Percentiles rank a stretch among this genome's conserved stretches.
phyloP scores from a whole-genome alignment of 148 eudicot species.

The Diospyros lotus region DNA sequence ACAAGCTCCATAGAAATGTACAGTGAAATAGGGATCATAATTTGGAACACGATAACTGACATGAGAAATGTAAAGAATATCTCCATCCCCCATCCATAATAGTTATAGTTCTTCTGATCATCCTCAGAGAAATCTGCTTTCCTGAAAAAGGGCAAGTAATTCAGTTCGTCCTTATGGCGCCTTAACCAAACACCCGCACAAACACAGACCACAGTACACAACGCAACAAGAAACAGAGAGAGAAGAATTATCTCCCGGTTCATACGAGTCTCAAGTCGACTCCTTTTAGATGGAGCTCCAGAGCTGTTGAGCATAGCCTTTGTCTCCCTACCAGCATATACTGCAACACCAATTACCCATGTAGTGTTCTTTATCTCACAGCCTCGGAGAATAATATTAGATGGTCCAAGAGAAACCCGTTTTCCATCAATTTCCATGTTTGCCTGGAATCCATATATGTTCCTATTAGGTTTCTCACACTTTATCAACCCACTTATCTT shows the following conservation, averaged over 20 bases:
- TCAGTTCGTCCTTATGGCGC: slow-evolving; percentile 62
- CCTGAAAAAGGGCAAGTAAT: slow-evolving; percentile 65
- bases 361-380: slow-evolving; percentile 92
- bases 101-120: slow-evolving; percentile 45
- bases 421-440: slow-evolving; percentile 90
- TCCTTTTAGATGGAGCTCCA: slow-evolving; percentile 97
- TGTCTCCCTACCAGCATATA: slow-evolving; percentile 90
- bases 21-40: slow-evolving; percentile 93
- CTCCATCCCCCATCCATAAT: slow-evolving; percentile 84
- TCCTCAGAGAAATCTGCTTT: slow-evolving; percentile 55
- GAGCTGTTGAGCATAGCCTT: slow-evolving; percentile 98
- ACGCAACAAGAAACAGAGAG: slow-evolving; percentile 64
- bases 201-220: slow-evolving; percentile 70
- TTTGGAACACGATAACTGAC: slow-evolving; percentile 94
- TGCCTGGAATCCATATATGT: slow-evolving; percentile 90
- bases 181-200: slow-evolving; percentile 79
- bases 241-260: slow-evolving; percentile 78
- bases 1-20: slow-evolving; percentile 99
- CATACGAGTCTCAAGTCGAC: slow-evolving; percentile 90
- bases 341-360: slow-evolving; percentile 91
- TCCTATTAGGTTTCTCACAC: slow-evolving; percentile 95
- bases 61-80: slow-evolving; percentile 90
- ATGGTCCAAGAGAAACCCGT: slow-evolving; percentile 87
- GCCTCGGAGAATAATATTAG: slow-evolving; percentile 88
- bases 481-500: slow-evolving; percentile 70